phyloP scores from a whole-genome alignment of 2,329 filamentous ascomycete species.

The Whalleya microplaca region DNA sequence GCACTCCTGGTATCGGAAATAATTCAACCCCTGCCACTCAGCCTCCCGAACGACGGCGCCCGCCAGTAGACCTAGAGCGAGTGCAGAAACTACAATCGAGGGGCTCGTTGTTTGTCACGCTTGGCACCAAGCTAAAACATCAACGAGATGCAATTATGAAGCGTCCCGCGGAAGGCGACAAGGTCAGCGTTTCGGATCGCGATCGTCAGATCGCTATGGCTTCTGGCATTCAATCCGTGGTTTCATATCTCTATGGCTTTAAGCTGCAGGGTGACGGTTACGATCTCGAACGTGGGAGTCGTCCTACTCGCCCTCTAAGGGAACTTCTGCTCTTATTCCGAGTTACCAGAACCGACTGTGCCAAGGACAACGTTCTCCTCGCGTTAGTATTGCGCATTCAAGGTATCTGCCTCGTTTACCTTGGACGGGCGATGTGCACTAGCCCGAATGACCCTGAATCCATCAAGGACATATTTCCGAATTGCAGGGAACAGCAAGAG shows the following conservation, averaged over 20 bases:
- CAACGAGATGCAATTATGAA: conserved; percentile 53
- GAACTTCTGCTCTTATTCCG: conserved; percentile 32
- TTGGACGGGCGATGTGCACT: conserved; percentile 31
- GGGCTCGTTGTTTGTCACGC: conserved; percentile 41
- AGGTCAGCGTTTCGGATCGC: conserved; percentile 17
- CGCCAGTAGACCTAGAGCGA: conserved; percentile 36
- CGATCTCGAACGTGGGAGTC: conserved; percentile 46
- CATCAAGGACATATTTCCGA: conserved; percentile 25
- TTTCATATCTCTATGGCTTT: conserved; percentile 56
- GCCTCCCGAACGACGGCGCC: conserved; percentile 40
- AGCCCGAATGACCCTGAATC: conserved; percentile 27
- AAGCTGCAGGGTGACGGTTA: conserved; percentile 51
- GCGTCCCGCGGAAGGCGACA: conserved; percentile 16
- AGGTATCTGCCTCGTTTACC: conserved; percentile 32
- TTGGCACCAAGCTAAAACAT: conserved; percentile 59
- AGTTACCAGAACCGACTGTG: conserved; percentile 32
- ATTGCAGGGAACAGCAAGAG: conserved; percentile 34
- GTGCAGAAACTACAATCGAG: conserved; percentile 40
- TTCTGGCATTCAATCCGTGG: conserved; percentile 35
- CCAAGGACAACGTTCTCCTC: conserved; percentile 21
- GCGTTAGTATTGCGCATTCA: conserved; percentile 37
- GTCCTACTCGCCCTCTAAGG: conserved; percentile 40
- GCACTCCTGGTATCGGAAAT: conserved; percentile 53
- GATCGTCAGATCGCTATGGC: conserved; percentile 35
- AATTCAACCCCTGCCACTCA: conserved; percentile 46